phyloP scores from a whole-genome alignment of 345 rosid genomes.

The Geranium rotundifolium region DNA sequence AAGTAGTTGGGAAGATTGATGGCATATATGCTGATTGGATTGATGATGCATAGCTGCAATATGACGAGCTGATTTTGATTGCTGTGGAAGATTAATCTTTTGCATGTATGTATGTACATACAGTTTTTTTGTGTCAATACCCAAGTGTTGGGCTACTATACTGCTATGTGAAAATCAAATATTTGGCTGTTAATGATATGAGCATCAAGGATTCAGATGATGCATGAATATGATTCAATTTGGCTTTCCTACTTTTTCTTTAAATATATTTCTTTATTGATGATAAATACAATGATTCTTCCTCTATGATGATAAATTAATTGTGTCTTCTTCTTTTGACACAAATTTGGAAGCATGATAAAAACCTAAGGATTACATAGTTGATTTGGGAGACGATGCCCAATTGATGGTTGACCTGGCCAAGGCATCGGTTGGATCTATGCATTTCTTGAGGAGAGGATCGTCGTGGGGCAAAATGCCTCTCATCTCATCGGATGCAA shows the following conservation, averaged over 20 bases:
- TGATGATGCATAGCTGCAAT: constrained; percentile 2
- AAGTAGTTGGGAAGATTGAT: constrained; percentile 2
- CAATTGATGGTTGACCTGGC: constrained; percentile 33
- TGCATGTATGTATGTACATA: background rate
- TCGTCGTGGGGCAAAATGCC: constrained; percentile 31
- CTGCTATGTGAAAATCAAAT: no score
- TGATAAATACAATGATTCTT: no score
- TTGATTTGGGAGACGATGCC: constrained; percentile 19
- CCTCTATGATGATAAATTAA: no score
- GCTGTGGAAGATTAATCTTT: background rate
- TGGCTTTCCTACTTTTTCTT: no score
- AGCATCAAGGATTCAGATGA: no score
- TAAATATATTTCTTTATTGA: no score
- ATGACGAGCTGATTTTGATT: background rate
- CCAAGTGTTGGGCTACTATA: no score
- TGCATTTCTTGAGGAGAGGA: constrained; percentile 44
- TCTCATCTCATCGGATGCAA: constrained; percentile 29
- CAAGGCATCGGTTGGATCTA: constrained; percentile 33
- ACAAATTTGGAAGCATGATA: no score
- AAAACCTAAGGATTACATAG: no score
- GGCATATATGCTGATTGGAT: constrained; percentile 21
- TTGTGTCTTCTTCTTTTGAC: no score
- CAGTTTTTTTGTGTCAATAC: background rate
- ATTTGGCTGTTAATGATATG: no score
- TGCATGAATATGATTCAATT: no score